Conservation (phyloP, 2,329 filamentous ascomycete species). For the Fusarium fracticaudum region DNA sequence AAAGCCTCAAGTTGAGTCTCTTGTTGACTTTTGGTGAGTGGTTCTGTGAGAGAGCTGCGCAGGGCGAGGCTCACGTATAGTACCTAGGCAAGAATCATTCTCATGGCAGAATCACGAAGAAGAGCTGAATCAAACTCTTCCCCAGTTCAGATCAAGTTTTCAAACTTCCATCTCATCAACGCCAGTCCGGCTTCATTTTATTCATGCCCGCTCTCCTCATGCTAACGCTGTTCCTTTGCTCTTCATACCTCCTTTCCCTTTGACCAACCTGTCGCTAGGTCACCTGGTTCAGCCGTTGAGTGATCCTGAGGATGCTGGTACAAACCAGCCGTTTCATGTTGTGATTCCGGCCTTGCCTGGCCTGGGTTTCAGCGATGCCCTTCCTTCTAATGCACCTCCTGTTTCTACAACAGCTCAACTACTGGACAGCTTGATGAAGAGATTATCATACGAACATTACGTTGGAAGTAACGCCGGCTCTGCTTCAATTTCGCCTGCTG, state of each 20-base stretch:
- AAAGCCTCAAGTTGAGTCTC: constrained; percentile 68
- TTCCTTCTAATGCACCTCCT: constrained; percentile 60
- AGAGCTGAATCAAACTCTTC: constrained; percentile 65
- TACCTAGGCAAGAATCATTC: constrained; percentile 70
- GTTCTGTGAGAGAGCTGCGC: not conserved
- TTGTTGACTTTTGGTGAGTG: constrained; percentile 71
- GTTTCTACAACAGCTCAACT: constrained; percentile 63
- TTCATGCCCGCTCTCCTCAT: constrained; percentile 66
- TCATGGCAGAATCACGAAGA: constrained; percentile 70
- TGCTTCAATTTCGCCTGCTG: constrained; percentile 54
- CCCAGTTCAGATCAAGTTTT: constrained; percentile 71
- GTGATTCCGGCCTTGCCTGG: constrained; percentile 73
- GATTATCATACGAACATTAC: constrained; percentile 67
- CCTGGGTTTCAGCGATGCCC: constrained; percentile 72
- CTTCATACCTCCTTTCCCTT: constrained; percentile 72
- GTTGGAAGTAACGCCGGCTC: constrained; percentile 65
- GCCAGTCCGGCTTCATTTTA: constrained; percentile 69
- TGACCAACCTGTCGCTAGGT: constrained; percentile 68
- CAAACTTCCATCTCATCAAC: constrained; percentile 51
- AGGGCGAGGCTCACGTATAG: not conserved
- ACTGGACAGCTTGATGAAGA: constrained; percentile 67
- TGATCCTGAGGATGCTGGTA: constrained; percentile 58
- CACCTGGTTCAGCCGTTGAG: constrained; percentile 65
- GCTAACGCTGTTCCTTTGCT: constrained; percentile 69
- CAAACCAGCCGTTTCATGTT: constrained; percentile 68